Evolutionary conservation across 805 yeast genomes (phyloP).

Genomic region (Spathaspora sp.): DNA sequence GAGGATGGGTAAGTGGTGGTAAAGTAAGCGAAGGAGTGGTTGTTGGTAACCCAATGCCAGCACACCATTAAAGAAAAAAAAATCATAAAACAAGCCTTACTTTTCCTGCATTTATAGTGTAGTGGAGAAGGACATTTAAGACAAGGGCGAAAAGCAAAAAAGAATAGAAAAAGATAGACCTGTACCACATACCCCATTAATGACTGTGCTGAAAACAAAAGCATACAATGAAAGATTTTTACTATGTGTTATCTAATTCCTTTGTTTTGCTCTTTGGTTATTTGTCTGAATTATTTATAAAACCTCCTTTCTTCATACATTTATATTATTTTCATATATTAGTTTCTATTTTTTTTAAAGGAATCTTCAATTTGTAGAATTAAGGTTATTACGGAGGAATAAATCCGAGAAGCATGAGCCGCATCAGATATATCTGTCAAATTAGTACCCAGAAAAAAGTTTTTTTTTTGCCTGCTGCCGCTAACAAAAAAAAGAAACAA

Average conservation of each 20-base stretch:
- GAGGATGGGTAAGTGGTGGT: constrained; percentile 75
- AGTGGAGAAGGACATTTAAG: no score
- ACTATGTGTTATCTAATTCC: not conserved
- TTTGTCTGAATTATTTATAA: constrained; percentile 1
- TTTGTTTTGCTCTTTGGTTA: not conserved
- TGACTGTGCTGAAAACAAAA: not conserved
- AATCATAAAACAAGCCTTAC: not conserved
- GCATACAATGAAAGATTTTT: not conserved
- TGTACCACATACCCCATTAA: not conserved
- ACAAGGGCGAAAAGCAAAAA: not conserved
- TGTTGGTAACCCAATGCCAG: constrained; percentile 55
- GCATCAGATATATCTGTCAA: not conserved
- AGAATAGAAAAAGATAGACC: not conserved
- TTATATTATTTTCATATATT: not conserved
- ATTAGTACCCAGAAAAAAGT: not conserved
- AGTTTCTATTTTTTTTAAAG: not conserved
- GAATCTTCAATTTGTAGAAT: not conserved
- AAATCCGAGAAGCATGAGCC: not conserved
- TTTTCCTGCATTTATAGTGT: not conserved
- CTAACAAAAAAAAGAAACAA: not conserved
- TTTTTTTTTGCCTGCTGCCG: not conserved
- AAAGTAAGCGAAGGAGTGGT: constrained; percentile 61
- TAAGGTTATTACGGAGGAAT: no score
- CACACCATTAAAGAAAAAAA: constrained; percentile 36
- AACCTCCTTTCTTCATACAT: not conserved